Conservation (phyloP, 495 filamentous ascomycete genomes). For the Schizothecium vesticola region DNA sequence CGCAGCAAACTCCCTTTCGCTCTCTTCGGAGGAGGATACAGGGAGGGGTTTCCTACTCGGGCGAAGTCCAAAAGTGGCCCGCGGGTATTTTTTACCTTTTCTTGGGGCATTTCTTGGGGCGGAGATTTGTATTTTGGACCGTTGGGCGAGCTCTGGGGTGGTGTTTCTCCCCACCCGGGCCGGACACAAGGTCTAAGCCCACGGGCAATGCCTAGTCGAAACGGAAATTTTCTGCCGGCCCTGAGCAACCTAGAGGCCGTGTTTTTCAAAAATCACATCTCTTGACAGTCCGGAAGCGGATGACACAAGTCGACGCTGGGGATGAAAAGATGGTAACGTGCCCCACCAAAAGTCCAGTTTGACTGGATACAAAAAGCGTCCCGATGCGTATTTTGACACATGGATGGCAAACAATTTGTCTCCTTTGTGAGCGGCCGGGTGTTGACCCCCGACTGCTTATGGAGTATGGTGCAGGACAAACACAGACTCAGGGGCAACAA, state of each 20-base stretch:
- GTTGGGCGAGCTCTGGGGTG: no score
- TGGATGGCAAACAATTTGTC: neutral
- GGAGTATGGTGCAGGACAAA: neutral
- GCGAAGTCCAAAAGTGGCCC: neutral
- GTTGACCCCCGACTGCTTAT: neutral
- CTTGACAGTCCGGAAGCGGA: neutral
- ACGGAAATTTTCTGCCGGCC: no score
- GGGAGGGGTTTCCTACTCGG: neutral
- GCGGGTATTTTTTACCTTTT: neutral
- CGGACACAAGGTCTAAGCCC: no score
- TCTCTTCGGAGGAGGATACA: neutral
- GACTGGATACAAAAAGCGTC: no score
- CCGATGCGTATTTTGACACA: neutral
- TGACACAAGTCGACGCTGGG: neutral
- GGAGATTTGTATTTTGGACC: no score
- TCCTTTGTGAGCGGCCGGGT: neutral
- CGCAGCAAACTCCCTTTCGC: neutral
- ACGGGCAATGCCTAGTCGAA: no score
- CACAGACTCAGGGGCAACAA: neutral
- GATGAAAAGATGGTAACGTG: neutral
- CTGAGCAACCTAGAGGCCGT: no score
- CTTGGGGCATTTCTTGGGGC: no score
- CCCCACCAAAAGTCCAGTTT: neutral
- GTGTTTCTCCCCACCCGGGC: no score
- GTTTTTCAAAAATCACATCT: neutral